Percentiles rank a stretch among this genome's conserved stretches.
Conservation (phyloP, 1,284 basidiomycete species). For the Prillingera fragicola region DNA sequence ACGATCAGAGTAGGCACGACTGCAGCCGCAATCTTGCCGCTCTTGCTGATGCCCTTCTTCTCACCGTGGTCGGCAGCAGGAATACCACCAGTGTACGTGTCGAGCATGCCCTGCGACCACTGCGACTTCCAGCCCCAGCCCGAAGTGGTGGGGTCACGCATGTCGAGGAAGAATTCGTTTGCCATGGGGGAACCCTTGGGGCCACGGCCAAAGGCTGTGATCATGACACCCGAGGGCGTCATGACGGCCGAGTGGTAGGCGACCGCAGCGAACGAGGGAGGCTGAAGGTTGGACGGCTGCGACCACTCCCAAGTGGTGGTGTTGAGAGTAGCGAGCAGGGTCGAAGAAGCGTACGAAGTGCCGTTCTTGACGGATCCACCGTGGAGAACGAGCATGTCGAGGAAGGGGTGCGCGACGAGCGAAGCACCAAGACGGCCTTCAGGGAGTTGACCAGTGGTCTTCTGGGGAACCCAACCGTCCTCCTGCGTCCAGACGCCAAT, state of each 20-base stretch:
- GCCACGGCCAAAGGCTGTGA: constrained; percentile 43
- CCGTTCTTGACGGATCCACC: constrained; percentile 32
- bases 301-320: constrained; percentile 44
- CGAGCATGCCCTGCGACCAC: constrained; percentile 39
- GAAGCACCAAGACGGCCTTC: constrained; percentile 41
- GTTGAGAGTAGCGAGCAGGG: constrained; percentile 41
- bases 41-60: constrained; percentile 7
- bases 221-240: constrained; percentile 47
- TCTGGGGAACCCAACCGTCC: constrained; percentile 37
- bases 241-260: constrained; percentile 46
- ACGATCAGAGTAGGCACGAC: constrained; percentile 39
- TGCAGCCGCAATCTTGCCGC: constrained; percentile 32
- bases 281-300: constrained; percentile 40
- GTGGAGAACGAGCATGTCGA: constrained; percentile 40
- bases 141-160: constrained; percentile 30
- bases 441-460: constrained; percentile 38
- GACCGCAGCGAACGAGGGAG: constrained; percentile 30
- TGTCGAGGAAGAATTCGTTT: constrained; percentile 43
- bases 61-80: constrained; percentile 3
- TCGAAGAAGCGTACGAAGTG: constrained; percentile 22
- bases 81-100: background rate
- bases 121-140: constrained; percentile 42
- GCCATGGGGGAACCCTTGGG: constrained; percentile 26
- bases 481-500: constrained; percentile 37
- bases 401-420: constrained; percentile 41